These are phyloP conservation scores for Puccinia coronata DNA, from an alignment of 1,284 basidiomycete species.

Conservation along the genomic window DNA sequence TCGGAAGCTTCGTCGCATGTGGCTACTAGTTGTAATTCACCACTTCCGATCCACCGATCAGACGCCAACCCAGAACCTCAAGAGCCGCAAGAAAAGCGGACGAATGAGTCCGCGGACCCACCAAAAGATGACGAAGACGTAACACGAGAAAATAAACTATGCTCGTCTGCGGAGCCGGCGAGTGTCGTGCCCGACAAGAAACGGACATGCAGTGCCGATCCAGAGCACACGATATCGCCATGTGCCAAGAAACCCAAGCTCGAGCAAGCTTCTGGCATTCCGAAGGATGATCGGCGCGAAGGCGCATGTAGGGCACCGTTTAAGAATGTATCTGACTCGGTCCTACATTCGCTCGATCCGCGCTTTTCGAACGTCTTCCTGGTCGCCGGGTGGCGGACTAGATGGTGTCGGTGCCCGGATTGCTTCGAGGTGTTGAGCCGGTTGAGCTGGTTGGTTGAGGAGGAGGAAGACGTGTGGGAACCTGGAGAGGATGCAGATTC, in stretches of 20 bases:
- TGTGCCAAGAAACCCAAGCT: not conserved
- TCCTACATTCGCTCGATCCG: slow-evolving; percentile 7
- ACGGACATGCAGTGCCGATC: too few relatives aligned
- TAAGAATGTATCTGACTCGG: not conserved
- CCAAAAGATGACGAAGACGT: not conserved
- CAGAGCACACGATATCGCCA: not conserved
- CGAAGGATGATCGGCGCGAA: not conserved
- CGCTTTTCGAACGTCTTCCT: slow-evolving; percentile 24
- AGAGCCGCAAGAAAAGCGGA: not conserved
- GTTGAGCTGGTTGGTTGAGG: slow-evolving; percentile 24
- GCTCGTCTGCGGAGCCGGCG: not conserved
- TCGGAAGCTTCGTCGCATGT: not conserved
- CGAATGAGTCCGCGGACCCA: too few relatives aligned
- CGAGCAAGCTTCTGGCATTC: not conserved
- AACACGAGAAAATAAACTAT: not conserved
- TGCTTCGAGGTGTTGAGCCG: slow-evolving; percentile 1
- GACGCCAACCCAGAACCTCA: not conserved
- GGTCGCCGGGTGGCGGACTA: slow-evolving; percentile 23
- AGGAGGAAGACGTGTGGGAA: slow-evolving; percentile 47
- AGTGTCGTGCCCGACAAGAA: not conserved
- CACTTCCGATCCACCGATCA: not conserved
- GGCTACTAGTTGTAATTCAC: not conserved
- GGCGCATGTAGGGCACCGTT: slow-evolving; percentile 26
- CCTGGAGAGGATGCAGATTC: slow-evolving; percentile 47
- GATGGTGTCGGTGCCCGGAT: slow-evolving; percentile 32